These are phyloP conservation scores for Daldinia sp. DNA, from an alignment of 2,329 filamentous ascomycete species.

Conservation along the genomic window DNA sequence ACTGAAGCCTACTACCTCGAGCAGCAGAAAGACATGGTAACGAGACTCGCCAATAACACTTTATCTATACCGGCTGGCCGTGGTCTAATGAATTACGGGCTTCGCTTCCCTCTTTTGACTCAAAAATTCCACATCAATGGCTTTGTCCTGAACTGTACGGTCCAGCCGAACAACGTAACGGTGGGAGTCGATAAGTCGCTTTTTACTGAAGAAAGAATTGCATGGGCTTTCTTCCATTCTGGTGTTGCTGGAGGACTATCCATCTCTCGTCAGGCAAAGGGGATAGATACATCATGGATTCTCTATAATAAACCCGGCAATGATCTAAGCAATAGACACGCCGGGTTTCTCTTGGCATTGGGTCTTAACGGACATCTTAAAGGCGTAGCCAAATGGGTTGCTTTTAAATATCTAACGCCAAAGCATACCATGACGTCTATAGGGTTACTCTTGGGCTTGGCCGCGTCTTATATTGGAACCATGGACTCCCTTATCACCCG, in stretches of 20 bases:
- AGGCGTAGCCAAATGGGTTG: constrained; percentile 95
- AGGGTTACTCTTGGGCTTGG: constrained; percentile 89
- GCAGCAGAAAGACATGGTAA: constrained; percentile 89
- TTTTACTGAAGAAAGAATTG: constrained; percentile 95
- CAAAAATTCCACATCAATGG: constrained; percentile 91
- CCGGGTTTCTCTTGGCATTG: constrained; percentile 89
- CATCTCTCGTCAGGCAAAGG: constrained; percentile 88
- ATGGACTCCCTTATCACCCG: constrained; percentile 98
- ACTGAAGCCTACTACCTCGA: constrained; percentile 89
- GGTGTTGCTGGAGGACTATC: constrained; percentile 93
- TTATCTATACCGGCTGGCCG: constrained; percentile 89
- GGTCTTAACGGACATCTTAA: constrained; percentile 96
- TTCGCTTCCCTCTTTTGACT: constrained; percentile 88
- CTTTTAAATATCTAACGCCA: constrained; percentile 98
- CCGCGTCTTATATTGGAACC: constrained; percentile 93
- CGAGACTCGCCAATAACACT: constrained; percentile 86
- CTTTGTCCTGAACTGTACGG: constrained; percentile 91
- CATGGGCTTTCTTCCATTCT: constrained; percentile 98
- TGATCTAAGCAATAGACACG: constrained; percentile 95
- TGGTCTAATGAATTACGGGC: constrained; percentile 87
- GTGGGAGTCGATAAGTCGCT: constrained; percentile 90
- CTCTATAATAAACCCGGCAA: constrained; percentile 92
- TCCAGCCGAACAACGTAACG: constrained; percentile 91
- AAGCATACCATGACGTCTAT: constrained; percentile 99
- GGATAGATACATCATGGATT: constrained; percentile 99